Conservation (phyloP, 768 basidiomycete genomes). For the Mycena filopes region DNA sequence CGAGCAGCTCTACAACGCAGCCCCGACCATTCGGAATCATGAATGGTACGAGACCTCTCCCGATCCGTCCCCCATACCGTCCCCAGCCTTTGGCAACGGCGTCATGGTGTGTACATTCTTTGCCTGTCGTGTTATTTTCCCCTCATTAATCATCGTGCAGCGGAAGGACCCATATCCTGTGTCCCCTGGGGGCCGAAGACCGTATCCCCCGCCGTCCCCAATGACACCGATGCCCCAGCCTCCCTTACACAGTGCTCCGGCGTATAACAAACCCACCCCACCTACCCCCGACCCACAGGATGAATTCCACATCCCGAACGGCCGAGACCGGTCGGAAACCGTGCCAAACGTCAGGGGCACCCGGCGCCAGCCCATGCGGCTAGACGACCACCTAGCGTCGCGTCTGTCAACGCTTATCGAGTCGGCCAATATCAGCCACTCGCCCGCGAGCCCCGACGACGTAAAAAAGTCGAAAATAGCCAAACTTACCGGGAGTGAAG, state of each 20-base stretch:
- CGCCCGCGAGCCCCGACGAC: slow-evolving; percentile 37
- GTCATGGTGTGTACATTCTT: slow-evolving; percentile 1
- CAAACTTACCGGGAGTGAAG: slow-evolving; percentile 53
- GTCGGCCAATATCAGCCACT: slow-evolving; percentile 45
- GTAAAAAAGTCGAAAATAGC: slow-evolving; percentile 46
- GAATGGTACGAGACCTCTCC: slow-evolving; percentile 39
- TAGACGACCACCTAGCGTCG: slow-evolving; percentile 50
- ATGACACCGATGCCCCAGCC: slow-evolving; percentile 52
- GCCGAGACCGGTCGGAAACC: slow-evolving; percentile 42
- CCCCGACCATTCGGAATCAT: slow-evolving; percentile 46
- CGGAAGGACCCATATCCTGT: slow-evolving; percentile 18
- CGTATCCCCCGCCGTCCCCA: slow-evolving; percentile 51
- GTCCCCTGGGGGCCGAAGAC: slow-evolving; percentile 34
- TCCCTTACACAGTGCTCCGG: slow-evolving; percentile 37
- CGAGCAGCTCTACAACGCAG: slow-evolving; percentile 54
- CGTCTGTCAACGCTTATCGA: slow-evolving; percentile 52
- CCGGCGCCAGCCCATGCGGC: slow-evolving; percentile 50
- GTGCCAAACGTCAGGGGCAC: slow-evolving; percentile 41
- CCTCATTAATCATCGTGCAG: slow-evolving; percentile 23
- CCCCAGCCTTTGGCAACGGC: slow-evolving; percentile 21
- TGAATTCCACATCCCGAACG: slow-evolving; percentile 22
- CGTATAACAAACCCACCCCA: slow-evolving; percentile 49
- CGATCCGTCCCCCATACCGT: slow-evolving; percentile 27
- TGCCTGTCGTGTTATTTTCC: background rate
- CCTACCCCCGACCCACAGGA: slow-evolving; percentile 39